These are phyloP conservation scores for Lentinula novae-zelandiae DNA, from an alignment of 1,284 basidiomycete genomes.

Conservation along the genomic window DNA sequence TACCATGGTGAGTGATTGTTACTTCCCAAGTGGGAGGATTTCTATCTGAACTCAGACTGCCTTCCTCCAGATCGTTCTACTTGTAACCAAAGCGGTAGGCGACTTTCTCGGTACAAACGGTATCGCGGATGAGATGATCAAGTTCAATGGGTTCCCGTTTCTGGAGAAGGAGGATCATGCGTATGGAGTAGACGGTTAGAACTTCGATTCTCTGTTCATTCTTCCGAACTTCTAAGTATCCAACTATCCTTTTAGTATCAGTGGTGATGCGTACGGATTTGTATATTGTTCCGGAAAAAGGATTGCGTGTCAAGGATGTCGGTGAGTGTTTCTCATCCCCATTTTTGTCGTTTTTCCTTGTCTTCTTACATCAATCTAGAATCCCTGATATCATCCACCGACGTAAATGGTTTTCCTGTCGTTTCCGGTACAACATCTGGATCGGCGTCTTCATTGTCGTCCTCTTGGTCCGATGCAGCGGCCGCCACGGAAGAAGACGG, in stretches of 20 bases:
- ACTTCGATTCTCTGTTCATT: constrained; percentile 1
- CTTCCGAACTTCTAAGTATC: not conserved
- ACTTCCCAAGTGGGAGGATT: not conserved
- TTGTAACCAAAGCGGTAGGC: constrained; percentile 97
- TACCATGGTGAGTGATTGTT: constrained; percentile 74
- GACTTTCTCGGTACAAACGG: constrained; percentile 92
- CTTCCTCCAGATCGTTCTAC: constrained; percentile 76
- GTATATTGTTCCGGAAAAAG: constrained; percentile 68
- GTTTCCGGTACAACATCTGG: constrained; percentile 41
- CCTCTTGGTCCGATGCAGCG: not conserved
- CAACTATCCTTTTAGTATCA: constrained; percentile 24
- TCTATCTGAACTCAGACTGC: not conserved
- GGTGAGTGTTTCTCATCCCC: constrained; percentile 40
- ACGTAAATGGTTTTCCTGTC: constrained; percentile 92
- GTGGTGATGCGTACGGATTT: constrained; percentile 91
- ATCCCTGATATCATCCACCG: constrained; percentile 60
- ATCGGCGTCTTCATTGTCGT: not conserved
- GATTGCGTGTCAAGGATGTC: constrained; percentile 75
- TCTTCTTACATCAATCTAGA: constrained; percentile 39
- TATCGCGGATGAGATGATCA: constrained; percentile 96
- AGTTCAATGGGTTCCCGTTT: constrained; percentile 96
- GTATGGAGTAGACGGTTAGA: constrained; percentile 82
- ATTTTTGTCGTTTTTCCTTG: constrained; percentile 7
- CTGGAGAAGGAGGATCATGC: constrained; percentile 92
- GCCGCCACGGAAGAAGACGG: not conserved